Conservation (phyloP, 768 basidiomycete genomes). For the Lyophyllum decastes region DNA sequence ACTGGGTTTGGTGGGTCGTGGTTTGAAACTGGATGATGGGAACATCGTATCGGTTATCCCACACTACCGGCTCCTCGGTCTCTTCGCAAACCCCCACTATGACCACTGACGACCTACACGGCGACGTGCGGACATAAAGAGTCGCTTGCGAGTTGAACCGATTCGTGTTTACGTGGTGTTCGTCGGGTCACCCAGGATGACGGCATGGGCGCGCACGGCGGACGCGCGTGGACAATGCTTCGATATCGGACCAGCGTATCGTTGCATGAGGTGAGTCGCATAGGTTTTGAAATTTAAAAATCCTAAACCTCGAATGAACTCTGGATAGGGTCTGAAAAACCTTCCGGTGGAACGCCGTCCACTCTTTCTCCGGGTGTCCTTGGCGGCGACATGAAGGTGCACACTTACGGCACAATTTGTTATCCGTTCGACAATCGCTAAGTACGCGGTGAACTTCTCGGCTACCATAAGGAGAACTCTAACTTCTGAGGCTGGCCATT, state of each 20-base stretch:
- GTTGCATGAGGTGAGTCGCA: background rate
- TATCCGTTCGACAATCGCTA: background rate
- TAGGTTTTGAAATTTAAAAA: background rate
- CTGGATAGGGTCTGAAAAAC: background rate
- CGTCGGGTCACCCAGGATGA: too few relatives aligned
- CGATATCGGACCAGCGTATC: background rate
- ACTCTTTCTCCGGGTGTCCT: background rate
- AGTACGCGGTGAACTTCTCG: background rate
- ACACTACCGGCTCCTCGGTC: too few relatives aligned
- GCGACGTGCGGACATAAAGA: too few relatives aligned
- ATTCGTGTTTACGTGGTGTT: too few relatives aligned
- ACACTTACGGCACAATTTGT: background rate
- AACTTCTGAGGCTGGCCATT: background rate
- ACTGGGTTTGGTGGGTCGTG: too few relatives aligned
- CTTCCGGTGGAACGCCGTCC: background rate
- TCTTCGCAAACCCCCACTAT: too few relatives aligned
- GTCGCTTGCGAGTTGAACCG: too few relatives aligned
- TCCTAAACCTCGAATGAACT: background rate
- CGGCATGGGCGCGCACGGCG: too few relatives aligned
- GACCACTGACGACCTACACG: too few relatives aligned
- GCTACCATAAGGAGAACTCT: background rate
- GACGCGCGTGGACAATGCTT: background rate
- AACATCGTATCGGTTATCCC: too few relatives aligned
- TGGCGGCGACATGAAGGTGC: background rate
- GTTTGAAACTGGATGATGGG: too few relatives aligned